Evolutionary conservation across 2,329 filamentous ascomycete genomes (phyloP), one percentile per base, ranked within the genome.

Genomic region (Emergomyces pasteurianus): DNA sequence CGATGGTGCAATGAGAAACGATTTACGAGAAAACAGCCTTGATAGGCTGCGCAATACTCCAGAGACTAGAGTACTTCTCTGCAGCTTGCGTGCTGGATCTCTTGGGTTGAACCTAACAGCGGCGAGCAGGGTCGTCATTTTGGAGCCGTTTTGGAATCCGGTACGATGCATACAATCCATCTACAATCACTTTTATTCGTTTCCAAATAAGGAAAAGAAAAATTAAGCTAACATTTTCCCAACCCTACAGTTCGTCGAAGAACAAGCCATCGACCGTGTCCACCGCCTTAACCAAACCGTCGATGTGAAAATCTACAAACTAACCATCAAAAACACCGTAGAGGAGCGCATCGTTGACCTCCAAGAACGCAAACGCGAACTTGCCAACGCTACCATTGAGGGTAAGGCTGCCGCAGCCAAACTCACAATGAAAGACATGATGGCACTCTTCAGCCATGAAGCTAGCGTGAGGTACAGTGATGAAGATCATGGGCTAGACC

Each of bases 61-160:
- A 58, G 80, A 80, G 38, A 94, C 88, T 16, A 83, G 94, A 6
- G 85, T 99, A 4, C 78, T 99, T 54, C 85, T 99, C 18, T 99
- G 94, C 75, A 95, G 89, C 75, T 81, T 99, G 65, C 94, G 95
- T 69, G 97, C 94, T 69, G 94, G 94, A 65, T 92, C 90, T 57
- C 76, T 99, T 53, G 94, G 94, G 2, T 83, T 99, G 34, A 99
- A 99, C 73, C 79, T 99, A 59, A 99, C 94, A 7, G 94, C 92
- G 0, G 94, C 94, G 10, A 94, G 88, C 64, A 83, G 94, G 21
- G 94, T 99, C 3, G 86, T 99, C 58, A 95, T 99, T 67, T 80
- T 99, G 50, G 94, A 99, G 74, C 94, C 94, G 0, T 99, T 99
- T 75, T 99, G 94, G 94, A 99, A 99, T 73, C 94, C 91, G 2